phyloP scores from a whole-genome alignment of 164 flowering plant genomes.

The Magnolia changhungtana region DNA sequence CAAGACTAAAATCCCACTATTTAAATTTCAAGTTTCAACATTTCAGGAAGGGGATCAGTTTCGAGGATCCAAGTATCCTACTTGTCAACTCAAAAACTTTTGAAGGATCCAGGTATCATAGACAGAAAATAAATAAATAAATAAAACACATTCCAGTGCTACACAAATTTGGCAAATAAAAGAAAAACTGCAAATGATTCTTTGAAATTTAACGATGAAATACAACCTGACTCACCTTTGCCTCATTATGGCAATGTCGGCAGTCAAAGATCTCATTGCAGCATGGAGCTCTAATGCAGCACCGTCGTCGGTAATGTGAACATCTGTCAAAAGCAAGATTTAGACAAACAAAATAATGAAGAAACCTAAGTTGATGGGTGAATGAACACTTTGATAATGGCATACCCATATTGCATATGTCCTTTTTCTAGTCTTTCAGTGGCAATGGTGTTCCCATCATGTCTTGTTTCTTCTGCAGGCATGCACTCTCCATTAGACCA shows the following conservation, averaged over 20 bases:
- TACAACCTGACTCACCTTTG: constrained; percentile 35
- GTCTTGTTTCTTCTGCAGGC: constrained; percentile 15
- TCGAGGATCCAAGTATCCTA: not conserved
- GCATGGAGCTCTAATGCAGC: constrained; percentile 84
- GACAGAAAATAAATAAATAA: not conserved
- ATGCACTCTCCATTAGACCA: constrained; percentile 15
- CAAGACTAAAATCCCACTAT: too few relatives aligned
- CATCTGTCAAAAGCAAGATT: constrained; percentile 43
- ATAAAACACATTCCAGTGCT: not conserved
- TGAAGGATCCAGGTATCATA: too few relatives aligned
- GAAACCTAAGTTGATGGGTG: not conserved
- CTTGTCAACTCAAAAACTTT: too few relatives aligned
- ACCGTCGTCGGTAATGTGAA: constrained; percentile 70
- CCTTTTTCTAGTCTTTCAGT: constrained; percentile 49
- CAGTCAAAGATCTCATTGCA: constrained; percentile 87
- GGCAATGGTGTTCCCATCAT: constrained; percentile 7
- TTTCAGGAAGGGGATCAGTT: too few relatives aligned
- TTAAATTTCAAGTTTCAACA: too few relatives aligned
- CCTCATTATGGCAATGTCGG: constrained; percentile 84
- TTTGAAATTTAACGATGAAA: too few relatives aligned
- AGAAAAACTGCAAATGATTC: not conserved
- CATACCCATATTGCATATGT: constrained; percentile 70
- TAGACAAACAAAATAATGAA: not conserved
- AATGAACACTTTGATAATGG: not conserved
- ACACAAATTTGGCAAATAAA: not conserved